These are phyloP conservation scores for Jatropha curcas DNA, from an alignment of 345 rosid species.

Conservation along the genomic window DNA sequence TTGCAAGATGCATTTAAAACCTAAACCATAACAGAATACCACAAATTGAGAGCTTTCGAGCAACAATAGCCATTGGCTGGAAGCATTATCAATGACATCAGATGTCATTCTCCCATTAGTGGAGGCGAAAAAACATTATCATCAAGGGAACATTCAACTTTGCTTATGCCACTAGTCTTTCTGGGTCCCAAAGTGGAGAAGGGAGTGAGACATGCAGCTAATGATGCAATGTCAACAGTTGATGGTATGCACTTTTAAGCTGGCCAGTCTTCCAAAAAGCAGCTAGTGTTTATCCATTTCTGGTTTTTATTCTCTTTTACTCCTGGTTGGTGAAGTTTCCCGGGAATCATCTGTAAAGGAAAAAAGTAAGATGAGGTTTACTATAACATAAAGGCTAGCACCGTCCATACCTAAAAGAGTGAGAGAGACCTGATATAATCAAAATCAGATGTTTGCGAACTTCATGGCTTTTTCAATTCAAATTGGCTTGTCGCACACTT, in stretches of 20 bases:
- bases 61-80: slow-evolving; percentile 9
- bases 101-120: slow-evolving; percentile 15
- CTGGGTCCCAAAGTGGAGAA: not conserved
- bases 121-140: slow-evolving; percentile 7
- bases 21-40: not conserved
- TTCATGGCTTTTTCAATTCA: slow-evolving; percentile 1
- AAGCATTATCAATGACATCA: not conserved
- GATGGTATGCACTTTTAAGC: slow-evolving; percentile 14
- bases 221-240: slow-evolving; percentile 4
- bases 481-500: not conserved
- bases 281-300: not conserved
- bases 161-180: not conserved
- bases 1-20: not conserved
- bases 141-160: not conserved
- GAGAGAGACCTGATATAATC: slow-evolving; percentile 7
- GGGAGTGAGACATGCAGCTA: slow-evolving; percentile 10
- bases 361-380: slow-evolving; percentile 11
- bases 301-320: slow-evolving; percentile 6
- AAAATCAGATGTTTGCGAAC: not conserved
- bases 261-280: slow-evolving; percentile 9
- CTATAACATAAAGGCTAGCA: slow-evolving; percentile 8
- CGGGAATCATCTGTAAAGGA: not conserved
- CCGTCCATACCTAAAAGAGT: slow-evolving; percentile 9
- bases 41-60: slow-evolving; percentile 16
- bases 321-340: slow-evolving; percentile 15